Percentiles rank a stretch among this genome's conserved stretches.
These are phyloP conservation scores for Pseudocercospora cruenta DNA, from an alignment of 2,329 filamentous ascomycete genomes.

Conservation along the genomic window DNA sequence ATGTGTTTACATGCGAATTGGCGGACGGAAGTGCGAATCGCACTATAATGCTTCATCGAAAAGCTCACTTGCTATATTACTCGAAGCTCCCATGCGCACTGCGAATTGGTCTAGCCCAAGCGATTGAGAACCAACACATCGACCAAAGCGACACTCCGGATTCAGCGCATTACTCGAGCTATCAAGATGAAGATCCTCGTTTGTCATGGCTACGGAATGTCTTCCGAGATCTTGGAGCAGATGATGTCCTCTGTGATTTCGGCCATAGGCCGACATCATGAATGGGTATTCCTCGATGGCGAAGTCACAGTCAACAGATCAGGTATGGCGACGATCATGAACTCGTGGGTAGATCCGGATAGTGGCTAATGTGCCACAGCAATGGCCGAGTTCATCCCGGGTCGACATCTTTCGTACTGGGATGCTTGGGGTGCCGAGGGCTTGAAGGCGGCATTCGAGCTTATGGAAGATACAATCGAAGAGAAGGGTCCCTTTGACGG, in stretches of 20 bases:
- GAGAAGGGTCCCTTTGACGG: conserved; percentile 73
- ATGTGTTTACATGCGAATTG: background rate
- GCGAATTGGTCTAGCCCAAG: background rate
- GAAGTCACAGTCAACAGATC: conserved; percentile 13
- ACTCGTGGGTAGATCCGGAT: background rate
- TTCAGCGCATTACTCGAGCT: background rate
- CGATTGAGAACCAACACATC: background rate
- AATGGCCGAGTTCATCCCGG: conserved; percentile 11
- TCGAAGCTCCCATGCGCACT: background rate
- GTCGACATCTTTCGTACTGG: conserved; percentile 12
- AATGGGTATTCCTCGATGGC: conserved; percentile 10
- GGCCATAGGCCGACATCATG: conserved; percentile 4
- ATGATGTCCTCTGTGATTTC: background rate
- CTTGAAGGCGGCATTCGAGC: conserved; percentile 6
- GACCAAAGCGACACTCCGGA: background rate
- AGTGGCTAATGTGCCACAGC: background rate
- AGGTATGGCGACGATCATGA: background rate
- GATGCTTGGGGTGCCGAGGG: conserved; percentile 8
- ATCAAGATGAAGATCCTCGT: conserved; percentile 7
- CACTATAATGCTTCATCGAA: background rate
- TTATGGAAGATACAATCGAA: conserved; percentile 5
- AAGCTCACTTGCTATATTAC: background rate
- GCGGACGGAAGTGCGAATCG: background rate
- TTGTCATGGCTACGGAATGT: conserved; percentile 11
- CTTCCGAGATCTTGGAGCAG: conserved; percentile 9